phyloP scores from a whole-genome alignment of 345 rosid species.

The Eucalyptus cloeziana region DNA sequence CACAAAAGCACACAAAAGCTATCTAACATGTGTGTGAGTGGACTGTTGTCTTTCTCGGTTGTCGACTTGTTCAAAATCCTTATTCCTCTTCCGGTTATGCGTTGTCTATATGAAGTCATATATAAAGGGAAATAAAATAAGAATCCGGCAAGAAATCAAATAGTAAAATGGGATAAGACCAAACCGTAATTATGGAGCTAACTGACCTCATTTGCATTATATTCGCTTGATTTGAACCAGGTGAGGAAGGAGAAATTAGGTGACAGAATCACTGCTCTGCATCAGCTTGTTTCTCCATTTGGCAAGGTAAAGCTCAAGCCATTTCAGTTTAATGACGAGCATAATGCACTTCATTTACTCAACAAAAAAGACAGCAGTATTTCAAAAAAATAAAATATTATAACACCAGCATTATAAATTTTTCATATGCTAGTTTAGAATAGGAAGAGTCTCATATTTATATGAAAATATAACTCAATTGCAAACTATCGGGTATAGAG shows the following conservation, averaged over 20 bases:
- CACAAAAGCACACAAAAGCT: constrained; percentile 31
- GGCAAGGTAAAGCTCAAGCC: constrained; percentile 48
- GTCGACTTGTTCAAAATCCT: constrained; percentile 44
- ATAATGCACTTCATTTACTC: background rate
- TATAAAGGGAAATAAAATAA: background rate
- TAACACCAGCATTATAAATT: background rate
- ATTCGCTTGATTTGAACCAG: constrained; percentile 12
- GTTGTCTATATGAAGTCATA: background rate
- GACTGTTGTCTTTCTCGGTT: constrained; percentile 56
- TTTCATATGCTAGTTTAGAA: background rate
- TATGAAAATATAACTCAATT: background rate
- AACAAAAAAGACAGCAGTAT: background rate
- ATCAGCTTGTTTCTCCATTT: constrained; percentile 96
- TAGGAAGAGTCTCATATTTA: background rate
- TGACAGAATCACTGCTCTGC: constrained; percentile 82
- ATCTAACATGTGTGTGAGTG: constrained; percentile 1
- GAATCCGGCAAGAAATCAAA: background rate
- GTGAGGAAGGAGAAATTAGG: constrained; percentile 91
- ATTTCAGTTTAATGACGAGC: background rate
- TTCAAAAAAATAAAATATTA: background rate
- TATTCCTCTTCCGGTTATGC: constrained; percentile 25
- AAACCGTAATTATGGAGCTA: background rate
- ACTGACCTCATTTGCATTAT: background rate
- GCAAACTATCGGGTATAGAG: background rate
- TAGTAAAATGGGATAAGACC: background rate